Conservation (phyloP, 768 basidiomycete genomes). For the Asterophora lycoperdoides region DNA sequence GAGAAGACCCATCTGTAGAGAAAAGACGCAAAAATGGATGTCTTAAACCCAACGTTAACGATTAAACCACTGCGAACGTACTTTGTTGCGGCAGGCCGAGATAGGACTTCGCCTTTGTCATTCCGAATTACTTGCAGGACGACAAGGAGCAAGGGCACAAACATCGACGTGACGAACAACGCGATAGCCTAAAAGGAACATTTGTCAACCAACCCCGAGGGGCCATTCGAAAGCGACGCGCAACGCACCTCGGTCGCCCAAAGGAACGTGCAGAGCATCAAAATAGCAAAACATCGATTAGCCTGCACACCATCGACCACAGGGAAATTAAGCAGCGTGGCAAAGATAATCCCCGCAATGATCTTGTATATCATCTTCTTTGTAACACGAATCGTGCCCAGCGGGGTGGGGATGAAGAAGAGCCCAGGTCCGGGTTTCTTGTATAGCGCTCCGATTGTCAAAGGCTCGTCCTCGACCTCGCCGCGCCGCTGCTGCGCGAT, state of each 20-base stretch:
- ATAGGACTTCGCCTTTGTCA: constrained; percentile 48
- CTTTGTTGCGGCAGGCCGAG: constrained; percentile 76
- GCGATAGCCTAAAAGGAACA: constrained; percentile 77
- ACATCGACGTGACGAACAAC: constrained; percentile 92
- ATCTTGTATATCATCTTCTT: constrained; percentile 54
- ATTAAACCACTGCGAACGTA: constrained; percentile 38
- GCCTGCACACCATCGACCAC: constrained; percentile 64
- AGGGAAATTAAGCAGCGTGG: constrained; percentile 54
- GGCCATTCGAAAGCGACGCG: neutral
- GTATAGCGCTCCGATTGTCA: constrained; percentile 41
- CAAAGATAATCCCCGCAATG: constrained; percentile 55
- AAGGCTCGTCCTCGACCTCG: constrained; percentile 31
- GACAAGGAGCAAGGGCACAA: constrained; percentile 87
- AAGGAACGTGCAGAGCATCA: constrained; percentile 85
- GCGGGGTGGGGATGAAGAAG: constrained; percentile 56
- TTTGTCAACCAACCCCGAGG: neutral
- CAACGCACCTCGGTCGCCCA: constrained; percentile 91
- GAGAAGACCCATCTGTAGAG: constrained; percentile 78
- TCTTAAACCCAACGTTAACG: neutral
- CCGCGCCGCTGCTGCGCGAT: constrained; percentile 78
- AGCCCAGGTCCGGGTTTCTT: constrained; percentile 42
- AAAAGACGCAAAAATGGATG: neutral
- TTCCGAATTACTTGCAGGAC: constrained; percentile 74
- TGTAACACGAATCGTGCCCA: constrained; percentile 65
- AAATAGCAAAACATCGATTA: constrained; percentile 85